phyloP scores from a whole-genome alignment of 2,329 filamentous ascomycete species.

The Phialemonium atrogriseum region DNA sequence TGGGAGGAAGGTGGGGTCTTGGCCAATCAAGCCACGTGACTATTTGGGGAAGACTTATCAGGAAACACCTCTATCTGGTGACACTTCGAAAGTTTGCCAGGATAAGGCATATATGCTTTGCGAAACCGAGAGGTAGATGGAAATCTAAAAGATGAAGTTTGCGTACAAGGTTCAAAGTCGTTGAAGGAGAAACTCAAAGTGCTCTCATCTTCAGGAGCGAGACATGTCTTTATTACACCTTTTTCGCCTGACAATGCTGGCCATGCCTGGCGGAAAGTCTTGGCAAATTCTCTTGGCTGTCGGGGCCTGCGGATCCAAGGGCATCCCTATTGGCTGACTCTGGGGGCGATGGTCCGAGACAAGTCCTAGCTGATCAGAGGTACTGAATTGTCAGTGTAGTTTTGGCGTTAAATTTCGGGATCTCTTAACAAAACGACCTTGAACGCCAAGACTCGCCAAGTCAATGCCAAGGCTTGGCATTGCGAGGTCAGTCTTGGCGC shows the following conservation, averaged over 20 bases:
- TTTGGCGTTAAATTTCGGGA: neutral
- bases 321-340: constrained; percentile 13
- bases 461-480: constrained; percentile 18
- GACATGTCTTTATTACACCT: constrained; percentile 21
- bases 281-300: constrained; percentile 19
- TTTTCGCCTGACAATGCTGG: constrained; percentile 11
- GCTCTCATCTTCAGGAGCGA: constrained; percentile 13
- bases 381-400: neutral
- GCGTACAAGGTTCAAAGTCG: constrained; percentile 10
- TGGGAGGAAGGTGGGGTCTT: too few species aligned
- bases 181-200: constrained; percentile 13
- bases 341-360: constrained; percentile 8
- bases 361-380: constrained; percentile 12
- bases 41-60: too few species aligned
- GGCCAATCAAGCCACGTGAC: too few species aligned
- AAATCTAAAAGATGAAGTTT: too few species aligned
- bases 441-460: constrained; percentile 19
- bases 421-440: constrained; percentile 14
- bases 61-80: too few species aligned
- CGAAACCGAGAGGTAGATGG: too few species aligned
- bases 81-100: too few species aligned
- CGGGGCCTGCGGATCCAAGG: constrained; percentile 20
- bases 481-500: too few species aligned
- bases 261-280: constrained; percentile 17
- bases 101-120: too few species aligned